Conservation (phyloP, 2,329 filamentous ascomycete genomes). For the Cercospora sp. region DNA sequence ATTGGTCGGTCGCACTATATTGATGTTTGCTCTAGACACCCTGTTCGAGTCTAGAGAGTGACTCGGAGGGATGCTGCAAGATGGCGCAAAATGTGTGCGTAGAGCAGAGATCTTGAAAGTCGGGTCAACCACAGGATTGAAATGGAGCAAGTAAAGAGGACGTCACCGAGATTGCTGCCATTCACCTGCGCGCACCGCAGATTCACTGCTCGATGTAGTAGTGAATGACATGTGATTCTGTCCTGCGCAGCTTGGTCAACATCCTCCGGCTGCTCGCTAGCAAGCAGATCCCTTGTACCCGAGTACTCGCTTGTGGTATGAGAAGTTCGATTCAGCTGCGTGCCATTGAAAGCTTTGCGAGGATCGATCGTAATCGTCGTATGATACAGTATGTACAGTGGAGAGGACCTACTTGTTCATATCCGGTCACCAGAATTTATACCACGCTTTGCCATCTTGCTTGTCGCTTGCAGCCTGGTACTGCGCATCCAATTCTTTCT, state of each 20-base stretch:
- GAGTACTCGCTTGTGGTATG: background rate
- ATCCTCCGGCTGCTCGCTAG: background rate
- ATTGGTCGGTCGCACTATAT: background rate
- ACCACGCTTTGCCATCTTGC: slow-evolving; percentile 36
- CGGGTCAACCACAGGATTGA: background rate
- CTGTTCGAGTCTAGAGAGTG: background rate
- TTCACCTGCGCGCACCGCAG: background rate
- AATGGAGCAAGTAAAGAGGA: background rate
- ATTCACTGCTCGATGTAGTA: background rate
- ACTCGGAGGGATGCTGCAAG: background rate
- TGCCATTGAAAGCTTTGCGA: background rate
- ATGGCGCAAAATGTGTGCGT: background rate
- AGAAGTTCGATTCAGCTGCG: background rate
- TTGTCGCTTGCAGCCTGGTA: slow-evolving; percentile 33
- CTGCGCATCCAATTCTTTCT: slow-evolving; percentile 45
- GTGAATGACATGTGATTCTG: background rate
- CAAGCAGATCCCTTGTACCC: background rate
- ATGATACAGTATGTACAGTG: background rate
- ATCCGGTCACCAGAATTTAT: slow-evolving; percentile 38
- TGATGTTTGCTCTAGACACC: background rate
- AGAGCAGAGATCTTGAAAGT: background rate
- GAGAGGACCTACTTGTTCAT: background rate
- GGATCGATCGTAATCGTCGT: background rate
- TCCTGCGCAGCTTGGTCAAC: background rate
- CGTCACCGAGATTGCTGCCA: background rate